These are phyloP conservation scores for Lasiodiplodia gonubiensis DNA, from an alignment of 2,329 filamentous ascomycete species.

Conservation along the genomic window DNA sequence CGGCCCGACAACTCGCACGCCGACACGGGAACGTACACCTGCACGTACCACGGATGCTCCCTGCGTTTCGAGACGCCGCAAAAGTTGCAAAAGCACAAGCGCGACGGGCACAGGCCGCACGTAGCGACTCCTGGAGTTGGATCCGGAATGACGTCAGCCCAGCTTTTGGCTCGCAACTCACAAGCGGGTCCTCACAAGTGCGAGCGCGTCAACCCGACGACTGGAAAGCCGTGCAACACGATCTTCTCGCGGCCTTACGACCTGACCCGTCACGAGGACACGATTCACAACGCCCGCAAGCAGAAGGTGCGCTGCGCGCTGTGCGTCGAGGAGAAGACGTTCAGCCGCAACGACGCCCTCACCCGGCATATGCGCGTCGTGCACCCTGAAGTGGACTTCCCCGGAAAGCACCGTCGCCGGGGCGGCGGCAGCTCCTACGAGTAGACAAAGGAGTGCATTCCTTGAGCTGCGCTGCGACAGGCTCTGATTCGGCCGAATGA, in stretches of 20 bases:
- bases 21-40: constrained; percentile 90
- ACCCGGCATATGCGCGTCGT: constrained; percentile 94
- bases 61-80: constrained; percentile 86
- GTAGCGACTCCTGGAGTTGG: constrained; percentile 34
- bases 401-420: constrained; percentile 64
- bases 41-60: constrained; percentile 90
- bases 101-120: constrained; percentile 77
- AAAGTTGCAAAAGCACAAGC: constrained; percentile 92
- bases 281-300: constrained; percentile 93
- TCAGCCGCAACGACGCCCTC: constrained; percentile 91
- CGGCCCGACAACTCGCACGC: constrained; percentile 70
- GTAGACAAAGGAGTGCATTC: background rate
- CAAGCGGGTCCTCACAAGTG: constrained; percentile 94
- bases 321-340: constrained; percentile 96
- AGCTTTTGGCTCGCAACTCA: constrained; percentile 71
- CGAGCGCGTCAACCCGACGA: constrained; percentile 90
- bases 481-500: constrained; percentile 16
- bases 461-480: background rate
- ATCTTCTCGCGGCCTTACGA: constrained; percentile 96
- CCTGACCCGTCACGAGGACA: constrained; percentile 93
- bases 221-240: constrained; percentile 91
- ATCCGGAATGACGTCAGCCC: constrained; percentile 58
- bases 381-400: constrained; percentile 84
- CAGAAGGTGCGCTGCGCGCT: constrained; percentile 92
- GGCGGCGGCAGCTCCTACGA: constrained; percentile 38